Evolutionary conservation across 73 alveolate genomes (phyloP).

Genomic region (Urostyla sp.): DNA sequence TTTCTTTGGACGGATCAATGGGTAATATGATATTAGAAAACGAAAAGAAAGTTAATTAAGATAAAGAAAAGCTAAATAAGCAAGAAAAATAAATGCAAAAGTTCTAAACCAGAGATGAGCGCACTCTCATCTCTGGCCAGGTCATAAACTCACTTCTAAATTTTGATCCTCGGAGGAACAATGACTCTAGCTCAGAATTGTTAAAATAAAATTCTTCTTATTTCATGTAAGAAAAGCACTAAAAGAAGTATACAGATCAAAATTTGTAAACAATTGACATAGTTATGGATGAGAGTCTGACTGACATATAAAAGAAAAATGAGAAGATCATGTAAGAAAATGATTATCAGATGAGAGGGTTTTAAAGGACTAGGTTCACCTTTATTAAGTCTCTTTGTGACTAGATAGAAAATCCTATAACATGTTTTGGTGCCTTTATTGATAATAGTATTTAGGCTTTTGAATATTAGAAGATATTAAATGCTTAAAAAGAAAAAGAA

Average conservation of each 20-base stretch:
- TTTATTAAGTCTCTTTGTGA: conserved; percentile 1
- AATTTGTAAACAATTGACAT: not conserved
- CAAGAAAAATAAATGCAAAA: no score
- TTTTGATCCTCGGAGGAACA: no score
- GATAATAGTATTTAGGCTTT: conserved; percentile 44
- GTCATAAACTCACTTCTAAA: no score
- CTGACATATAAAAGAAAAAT: not conserved
- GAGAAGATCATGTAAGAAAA: not conserved
- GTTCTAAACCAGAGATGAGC: no score
- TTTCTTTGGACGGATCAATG: conserved; percentile 24
- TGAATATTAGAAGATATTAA: not conserved
- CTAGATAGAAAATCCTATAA: conserved; percentile 28
- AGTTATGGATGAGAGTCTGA: no score
- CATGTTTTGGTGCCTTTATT: conserved; percentile 40
- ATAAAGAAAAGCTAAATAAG: no score
- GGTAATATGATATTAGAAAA: conserved; percentile 17
- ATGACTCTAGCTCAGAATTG: no score
- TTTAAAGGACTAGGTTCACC: conserved; percentile 21
- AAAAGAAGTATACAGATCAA: not conserved
- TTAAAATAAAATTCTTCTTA: no score
- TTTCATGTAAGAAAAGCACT: no score
- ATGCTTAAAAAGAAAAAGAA: not conserved
- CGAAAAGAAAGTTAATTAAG: not conserved
- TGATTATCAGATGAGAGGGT: not conserved
- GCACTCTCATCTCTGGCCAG: no score